Conservation (phyloP, 1,284 basidiomycete species). For the Testicularia cyperi region DNA sequence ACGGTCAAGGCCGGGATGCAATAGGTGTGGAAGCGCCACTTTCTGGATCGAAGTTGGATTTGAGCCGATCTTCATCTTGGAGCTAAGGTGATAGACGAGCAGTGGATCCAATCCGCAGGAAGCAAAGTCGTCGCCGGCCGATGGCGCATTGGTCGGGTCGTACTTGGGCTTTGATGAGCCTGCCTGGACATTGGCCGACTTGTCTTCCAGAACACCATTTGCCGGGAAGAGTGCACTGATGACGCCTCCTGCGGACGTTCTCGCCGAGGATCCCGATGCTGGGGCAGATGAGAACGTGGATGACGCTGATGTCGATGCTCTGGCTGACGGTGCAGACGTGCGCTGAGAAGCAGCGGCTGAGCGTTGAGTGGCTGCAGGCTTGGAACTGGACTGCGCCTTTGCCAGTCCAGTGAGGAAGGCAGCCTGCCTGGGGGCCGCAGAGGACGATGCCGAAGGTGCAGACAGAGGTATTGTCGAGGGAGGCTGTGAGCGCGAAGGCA, state of each 20-base stretch:
- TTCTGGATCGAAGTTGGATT: slow-evolving; percentile 87
- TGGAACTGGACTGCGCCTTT: neutral
- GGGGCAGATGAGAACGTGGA: slow-evolving; percentile 3
- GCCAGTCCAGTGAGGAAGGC: too few relatives aligned
- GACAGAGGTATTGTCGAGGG: too few relatives aligned
- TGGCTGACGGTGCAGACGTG: slow-evolving; percentile 3
- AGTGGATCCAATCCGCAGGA: slow-evolving; percentile 75
- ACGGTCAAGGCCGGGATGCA: slow-evolving; percentile 63
- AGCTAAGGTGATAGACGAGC: slow-evolving; percentile 74
- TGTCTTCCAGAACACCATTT: slow-evolving; percentile 26
- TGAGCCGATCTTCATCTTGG: slow-evolving; percentile 78
- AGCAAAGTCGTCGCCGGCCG: slow-evolving; percentile 61
- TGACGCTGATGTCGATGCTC: neutral
- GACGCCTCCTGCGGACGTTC: slow-evolving; percentile 9
- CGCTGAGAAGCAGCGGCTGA: neutral
- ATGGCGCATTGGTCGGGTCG: slow-evolving; percentile 55
- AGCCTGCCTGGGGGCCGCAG: neutral
- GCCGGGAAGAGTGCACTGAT: slow-evolving; percentile 21
- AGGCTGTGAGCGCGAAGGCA: too few relatives aligned
- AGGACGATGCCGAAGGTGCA: neutral
- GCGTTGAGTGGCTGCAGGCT: neutral
- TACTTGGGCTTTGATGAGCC: slow-evolving; percentile 13
- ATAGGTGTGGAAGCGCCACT: slow-evolving; percentile 74
- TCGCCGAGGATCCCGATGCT: slow-evolving; percentile 3
- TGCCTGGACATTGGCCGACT: neutral